Base-by-base conservation (phyloP, 805 yeast genomes). In the Barnettozyma vustinii region DNA sequence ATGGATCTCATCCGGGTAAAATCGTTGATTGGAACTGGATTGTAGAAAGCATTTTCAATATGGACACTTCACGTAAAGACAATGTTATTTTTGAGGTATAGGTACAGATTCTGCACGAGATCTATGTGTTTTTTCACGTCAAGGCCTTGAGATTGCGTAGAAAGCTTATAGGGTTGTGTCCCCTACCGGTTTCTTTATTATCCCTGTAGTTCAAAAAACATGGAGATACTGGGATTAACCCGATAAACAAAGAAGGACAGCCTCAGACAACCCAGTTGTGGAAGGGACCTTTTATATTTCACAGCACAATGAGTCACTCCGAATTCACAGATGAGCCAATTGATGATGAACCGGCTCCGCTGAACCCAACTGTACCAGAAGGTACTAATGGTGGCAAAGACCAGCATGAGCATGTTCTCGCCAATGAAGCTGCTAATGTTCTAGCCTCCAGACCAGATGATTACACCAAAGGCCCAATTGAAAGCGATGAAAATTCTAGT, bases 21-120 rank as follows among this genome's bases (percentile, higher is more conserved):
- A 65, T 77, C 1, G 72, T 80, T 16, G 84, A 79, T 51, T 81
- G 86, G 87, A 78, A 80, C 45, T 80, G 84, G 84, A 75, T 83
- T 45, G 79, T 81, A 13, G 64, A 72, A 49, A 71, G 80, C 42
- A 76, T 81, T 0, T 81, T 81, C 62, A 70, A 68, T 44, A 70
- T 74, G 72, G 56, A 62, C n/a, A 44, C 69, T 10, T 41, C 49
- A 23, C 53, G 51, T 37, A 45, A 42, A 1, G 42, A 42, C 23
- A 43, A 55, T 27, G 46, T 55, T 7, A 5, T 47, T 3, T 53
- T 35, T 32, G 40, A 50, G 20, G 37, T 33, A 30, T 30, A 30
- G 16, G 30, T 26, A 10, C 30, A 26, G 30, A 9, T 7, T 10
- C 4, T 26, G 4, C 30, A 23, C 5, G 25, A 23, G 25, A 23